phyloP scores from a whole-genome alignment of 192 early-diverging fungal genomes.

The Phycomyces blakesleeanus region DNA sequence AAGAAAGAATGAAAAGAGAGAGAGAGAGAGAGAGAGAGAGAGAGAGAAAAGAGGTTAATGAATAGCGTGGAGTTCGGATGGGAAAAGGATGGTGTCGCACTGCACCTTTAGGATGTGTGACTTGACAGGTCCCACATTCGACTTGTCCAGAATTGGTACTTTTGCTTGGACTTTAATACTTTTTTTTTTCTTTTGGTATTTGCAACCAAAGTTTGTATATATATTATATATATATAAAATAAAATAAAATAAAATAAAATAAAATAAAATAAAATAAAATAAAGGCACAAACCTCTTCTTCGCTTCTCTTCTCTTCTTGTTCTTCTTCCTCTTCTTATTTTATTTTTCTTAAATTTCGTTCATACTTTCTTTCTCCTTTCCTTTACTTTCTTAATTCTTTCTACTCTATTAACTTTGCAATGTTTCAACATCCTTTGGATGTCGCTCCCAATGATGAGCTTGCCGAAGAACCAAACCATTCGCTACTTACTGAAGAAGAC shows the following conservation, averaged over 20 bases:
- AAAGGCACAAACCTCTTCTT: no score
- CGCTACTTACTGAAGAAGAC: slow-evolving; percentile 19
- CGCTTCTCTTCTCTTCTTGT: not conserved
- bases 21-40: not conserved
- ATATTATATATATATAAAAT: no score
- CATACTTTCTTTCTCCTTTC: not conserved
- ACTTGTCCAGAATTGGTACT: not conserved
- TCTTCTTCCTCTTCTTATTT: not conserved
- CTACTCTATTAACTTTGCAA: not conserved
- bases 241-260: no score
- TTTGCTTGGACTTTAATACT: not conserved
- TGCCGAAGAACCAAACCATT: not conserved
- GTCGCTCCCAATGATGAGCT: not conserved
- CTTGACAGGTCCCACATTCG: not conserved
- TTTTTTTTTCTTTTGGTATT: not conserved
- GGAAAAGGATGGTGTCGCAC: no score
- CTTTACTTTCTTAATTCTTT: slow-evolving; percentile 4
- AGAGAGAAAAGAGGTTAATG: not conserved
- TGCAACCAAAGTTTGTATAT: no score
- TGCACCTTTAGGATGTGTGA: no score
- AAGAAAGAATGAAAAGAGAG: slow-evolving; percentile 5
- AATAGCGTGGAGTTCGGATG: not conserved
- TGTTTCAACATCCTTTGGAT: slow-evolving; percentile 19
- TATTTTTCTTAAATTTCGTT: not conserved
- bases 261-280: no score